These are phyloP conservation scores for Sporothrix pseudoabietina DNA, from an alignment of 2,329 filamentous ascomycete genomes.

Conservation along the genomic window DNA sequence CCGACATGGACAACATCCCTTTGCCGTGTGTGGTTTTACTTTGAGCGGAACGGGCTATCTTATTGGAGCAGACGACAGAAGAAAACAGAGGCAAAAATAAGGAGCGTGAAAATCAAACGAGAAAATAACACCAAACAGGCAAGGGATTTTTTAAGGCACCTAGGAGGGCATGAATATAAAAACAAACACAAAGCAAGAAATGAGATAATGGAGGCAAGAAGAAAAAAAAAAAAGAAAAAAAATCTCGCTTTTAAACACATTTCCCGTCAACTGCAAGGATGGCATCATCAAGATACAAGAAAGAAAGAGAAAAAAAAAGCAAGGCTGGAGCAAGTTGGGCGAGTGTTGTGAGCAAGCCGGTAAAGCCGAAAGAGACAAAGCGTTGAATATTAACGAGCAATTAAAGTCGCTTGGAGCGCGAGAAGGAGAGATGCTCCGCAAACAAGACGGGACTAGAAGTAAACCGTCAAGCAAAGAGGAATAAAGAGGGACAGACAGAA, in stretches of 20 bases:
- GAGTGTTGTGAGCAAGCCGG: not conserved
- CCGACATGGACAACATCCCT: not conserved
- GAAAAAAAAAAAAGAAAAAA: not conserved
- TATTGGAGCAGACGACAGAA: not conserved
- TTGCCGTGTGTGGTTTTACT: constrained; percentile 2
- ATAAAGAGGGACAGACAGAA: not conserved
- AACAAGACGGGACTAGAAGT: not conserved
- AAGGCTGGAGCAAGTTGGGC: constrained; percentile 7
- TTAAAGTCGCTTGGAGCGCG: not conserved
- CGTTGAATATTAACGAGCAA: constrained; percentile 8
- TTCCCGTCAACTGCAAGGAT: not conserved
- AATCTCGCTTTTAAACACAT: not conserved
- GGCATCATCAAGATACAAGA: not conserved
- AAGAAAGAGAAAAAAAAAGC: no score
- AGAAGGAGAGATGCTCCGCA: not conserved
- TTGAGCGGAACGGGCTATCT: not conserved
- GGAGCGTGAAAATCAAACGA: not conserved
- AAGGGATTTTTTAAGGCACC: not conserved
- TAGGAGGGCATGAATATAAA: not conserved
- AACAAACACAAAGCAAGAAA: not conserved
- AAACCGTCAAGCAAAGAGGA: not conserved
- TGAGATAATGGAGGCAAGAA: not conserved
- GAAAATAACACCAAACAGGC: not conserved
- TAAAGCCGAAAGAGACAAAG: constrained; percentile 2
- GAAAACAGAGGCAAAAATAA: not conserved